Conservation (phyloP, 495 filamentous ascomycete genomes). For the Neurospora sp. region DNA sequence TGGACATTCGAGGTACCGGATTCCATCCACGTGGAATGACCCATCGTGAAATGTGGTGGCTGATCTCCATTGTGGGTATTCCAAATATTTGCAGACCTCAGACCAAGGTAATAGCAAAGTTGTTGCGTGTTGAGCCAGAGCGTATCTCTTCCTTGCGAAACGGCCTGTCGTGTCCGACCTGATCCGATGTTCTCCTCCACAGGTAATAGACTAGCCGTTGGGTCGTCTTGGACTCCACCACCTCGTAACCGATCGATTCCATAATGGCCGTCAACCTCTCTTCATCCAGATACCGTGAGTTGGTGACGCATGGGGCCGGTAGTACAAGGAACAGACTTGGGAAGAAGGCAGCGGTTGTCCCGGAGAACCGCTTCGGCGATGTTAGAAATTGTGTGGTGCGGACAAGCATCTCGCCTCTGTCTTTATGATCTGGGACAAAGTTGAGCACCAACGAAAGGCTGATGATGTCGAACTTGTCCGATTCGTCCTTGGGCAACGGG, state of each 20-base stretch:
- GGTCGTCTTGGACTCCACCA: constrained; percentile 57
- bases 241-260: constrained; percentile 60
- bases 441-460: constrained; percentile 94
- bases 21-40: neutral
- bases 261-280: constrained; percentile 62
- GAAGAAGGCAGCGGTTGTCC: constrained; percentile 30
- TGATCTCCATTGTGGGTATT: neutral
- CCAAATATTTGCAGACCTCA: constrained; percentile 4
- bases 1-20: neutral
- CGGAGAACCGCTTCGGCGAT: constrained; percentile 1
- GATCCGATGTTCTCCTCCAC: constrained; percentile 43
- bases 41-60: neutral
- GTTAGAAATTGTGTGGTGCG: constrained; percentile 58
- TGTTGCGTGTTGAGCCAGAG: constrained; percentile 67
- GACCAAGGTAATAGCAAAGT: constrained; percentile 68
- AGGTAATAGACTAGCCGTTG: constrained; percentile 83
- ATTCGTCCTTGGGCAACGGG: constrained; percentile 51
- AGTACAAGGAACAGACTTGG: constrained; percentile 86
- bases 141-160: constrained; percentile 61
- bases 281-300: constrained; percentile 84
- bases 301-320: constrained; percentile 77
- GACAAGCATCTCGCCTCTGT: constrained; percentile 78
- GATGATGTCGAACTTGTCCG: constrained; percentile 74
- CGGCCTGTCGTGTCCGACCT: constrained; percentile 10
- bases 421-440: constrained; percentile 69